Percentiles rank a stretch among this genome's conserved stretches.
Conservation (phyloP, 306 rosid species). For the Lathyrus oleraceus region DNA sequence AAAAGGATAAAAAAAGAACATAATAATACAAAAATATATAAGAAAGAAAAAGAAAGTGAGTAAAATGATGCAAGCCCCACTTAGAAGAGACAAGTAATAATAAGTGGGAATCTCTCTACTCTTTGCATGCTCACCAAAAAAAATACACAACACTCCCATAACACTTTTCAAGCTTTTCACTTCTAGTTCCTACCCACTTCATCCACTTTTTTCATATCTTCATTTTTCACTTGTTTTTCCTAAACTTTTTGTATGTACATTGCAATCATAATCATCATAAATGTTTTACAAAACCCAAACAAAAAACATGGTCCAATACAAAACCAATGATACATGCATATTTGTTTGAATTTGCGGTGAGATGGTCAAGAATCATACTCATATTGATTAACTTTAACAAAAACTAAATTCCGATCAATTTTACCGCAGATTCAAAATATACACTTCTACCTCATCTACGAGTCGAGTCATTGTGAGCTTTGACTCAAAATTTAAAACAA, state of each 20-base stretch:
- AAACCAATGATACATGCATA: too few relatives aligned
- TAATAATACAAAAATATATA: slow-evolving; percentile 18
- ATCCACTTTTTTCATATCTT: slow-evolving; percentile 10
- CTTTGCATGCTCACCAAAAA: slow-evolving; percentile 37
- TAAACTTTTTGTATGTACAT: slow-evolving; percentile 29
- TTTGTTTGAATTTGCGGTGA: too few relatives aligned
- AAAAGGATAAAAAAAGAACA: slow-evolving; percentile 13
- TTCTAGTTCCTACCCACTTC: slow-evolving; percentile 23
- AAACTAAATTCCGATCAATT: too few relatives aligned
- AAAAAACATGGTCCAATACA: slow-evolving; percentile 19
- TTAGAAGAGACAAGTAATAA: slow-evolving; percentile 57
- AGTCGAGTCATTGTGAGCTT: too few relatives aligned
- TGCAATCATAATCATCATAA: slow-evolving; percentile 25
- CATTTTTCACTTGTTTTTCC: slow-evolving; percentile 1
- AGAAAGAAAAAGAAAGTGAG: background rate
- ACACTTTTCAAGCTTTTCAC: background rate
- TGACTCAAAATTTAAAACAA: background rate
- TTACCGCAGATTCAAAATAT: too few relatives aligned
- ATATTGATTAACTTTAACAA: too few relatives aligned
- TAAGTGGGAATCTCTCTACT: slow-evolving; percentile 61
- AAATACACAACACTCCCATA: slow-evolving; percentile 13
- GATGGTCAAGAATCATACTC: too few relatives aligned
- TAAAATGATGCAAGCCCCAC: slow-evolving; percentile 43
- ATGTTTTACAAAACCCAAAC: background rate
- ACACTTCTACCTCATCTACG: too few relatives aligned